phyloP scores from a whole-genome alignment of 345 rosid genomes.

The Turnera subulata region DNA sequence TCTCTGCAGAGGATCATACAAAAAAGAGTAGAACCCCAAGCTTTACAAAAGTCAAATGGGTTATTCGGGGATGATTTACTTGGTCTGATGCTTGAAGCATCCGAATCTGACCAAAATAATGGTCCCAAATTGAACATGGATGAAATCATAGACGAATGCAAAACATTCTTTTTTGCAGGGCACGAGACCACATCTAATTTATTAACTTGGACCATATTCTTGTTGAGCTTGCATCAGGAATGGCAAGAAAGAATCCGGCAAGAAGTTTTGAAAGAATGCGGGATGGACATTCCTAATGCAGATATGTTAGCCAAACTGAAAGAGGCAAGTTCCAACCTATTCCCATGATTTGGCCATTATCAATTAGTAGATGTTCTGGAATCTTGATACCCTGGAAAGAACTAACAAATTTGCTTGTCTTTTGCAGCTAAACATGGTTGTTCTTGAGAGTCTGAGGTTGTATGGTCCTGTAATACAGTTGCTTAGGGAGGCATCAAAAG shows the following conservation, averaged over 20 bases:
- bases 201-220: constrained; percentile 52
- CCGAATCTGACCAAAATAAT: constrained; percentile 7
- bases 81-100: constrained; percentile 36
- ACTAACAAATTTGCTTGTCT: too few relatives aligned
- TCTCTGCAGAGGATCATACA: constrained; percentile 50
- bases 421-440: constrained; percentile 51
- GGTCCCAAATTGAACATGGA: constrained; percentile 23
- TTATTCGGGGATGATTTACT: constrained; percentile 62
- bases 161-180: constrained; percentile 58
- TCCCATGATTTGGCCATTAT: neutral
- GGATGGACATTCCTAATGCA: constrained; percentile 34
- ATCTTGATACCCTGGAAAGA: too few relatives aligned
- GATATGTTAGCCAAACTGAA: constrained; percentile 39
- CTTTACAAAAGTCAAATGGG: constrained; percentile 27
- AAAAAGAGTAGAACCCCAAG: constrained; percentile 15
- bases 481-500: constrained; percentile 35
- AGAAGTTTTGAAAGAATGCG: constrained; percentile 42
- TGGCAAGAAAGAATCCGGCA: constrained; percentile 62
- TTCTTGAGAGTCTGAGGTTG: constrained; percentile 57
- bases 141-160: constrained; percentile 61
- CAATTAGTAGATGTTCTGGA: too few relatives aligned
- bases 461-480: constrained; percentile 38
- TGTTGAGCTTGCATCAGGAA: constrained; percentile 43
- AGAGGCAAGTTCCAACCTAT: constrained; percentile 24
- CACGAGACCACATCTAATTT: constrained; percentile 54